A percentile compares a stretch with the other conserved stretches of the same genome.
Conservation (phyloP, 345 rosid genomes). For the Gynandropsis gynandra region DNA sequence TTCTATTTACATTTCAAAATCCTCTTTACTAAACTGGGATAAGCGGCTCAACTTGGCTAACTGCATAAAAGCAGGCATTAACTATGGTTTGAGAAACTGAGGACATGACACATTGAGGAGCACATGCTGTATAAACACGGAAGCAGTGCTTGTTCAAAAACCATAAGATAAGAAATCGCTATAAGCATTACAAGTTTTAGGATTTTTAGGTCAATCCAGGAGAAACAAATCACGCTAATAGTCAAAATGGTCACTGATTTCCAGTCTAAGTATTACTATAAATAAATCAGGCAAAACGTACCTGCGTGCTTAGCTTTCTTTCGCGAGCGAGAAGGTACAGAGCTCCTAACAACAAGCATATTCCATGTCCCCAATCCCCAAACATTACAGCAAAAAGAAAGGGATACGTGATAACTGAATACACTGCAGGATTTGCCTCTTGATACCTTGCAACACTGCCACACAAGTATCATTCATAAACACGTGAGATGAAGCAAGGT, state of each 20-base stretch:
- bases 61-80: no score
- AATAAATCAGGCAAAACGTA: slow-evolving; percentile 23
- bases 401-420: slow-evolving; percentile 80
- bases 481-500: slow-evolving; percentile 13
- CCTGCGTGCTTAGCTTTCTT: slow-evolving; percentile 72
- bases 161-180: slow-evolving; percentile 2
- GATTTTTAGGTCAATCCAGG: background rate
- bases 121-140: slow-evolving; percentile 11
- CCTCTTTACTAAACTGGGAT: background rate
- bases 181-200: slow-evolving; percentile 8
- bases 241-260: background rate
- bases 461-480: slow-evolving; percentile 30
- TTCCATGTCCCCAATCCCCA: slow-evolving; percentile 99
- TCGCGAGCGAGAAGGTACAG: slow-evolving; percentile 79
- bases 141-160: slow-evolving; percentile 14
- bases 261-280: slow-evolving; percentile 7
- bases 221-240: slow-evolving; percentile 8
- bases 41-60: no score
- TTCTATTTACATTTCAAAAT: background rate
- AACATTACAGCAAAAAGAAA: slow-evolving; percentile 99
- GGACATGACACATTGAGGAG: slow-evolving; percentile 3
- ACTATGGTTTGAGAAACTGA: background rate
- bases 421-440: slow-evolving; percentile 97
- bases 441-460: slow-evolving; percentile 94
- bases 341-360: slow-evolving; percentile 91